A percentile compares a stretch with the other conserved stretches of the same genome.
phyloP scores from a whole-genome alignment of 2,329 filamentous ascomycete genomes.

The Colletotrichum sansevieriae region DNA sequence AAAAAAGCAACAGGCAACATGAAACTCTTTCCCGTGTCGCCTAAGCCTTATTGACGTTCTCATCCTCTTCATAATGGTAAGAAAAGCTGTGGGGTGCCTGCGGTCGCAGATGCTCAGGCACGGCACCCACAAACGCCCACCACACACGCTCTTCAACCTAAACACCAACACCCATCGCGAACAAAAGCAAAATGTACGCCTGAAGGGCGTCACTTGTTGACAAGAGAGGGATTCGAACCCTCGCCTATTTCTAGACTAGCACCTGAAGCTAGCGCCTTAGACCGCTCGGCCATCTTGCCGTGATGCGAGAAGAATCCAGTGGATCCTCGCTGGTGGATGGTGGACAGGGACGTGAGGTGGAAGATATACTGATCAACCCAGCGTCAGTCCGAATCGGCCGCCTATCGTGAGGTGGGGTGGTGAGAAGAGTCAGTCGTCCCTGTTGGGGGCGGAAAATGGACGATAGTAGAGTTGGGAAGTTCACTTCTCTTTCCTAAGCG shows the following conservation, averaged over 20 bases:
- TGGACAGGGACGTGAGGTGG: neutral
- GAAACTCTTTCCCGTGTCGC: neutral
- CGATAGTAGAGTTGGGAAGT: neutral
- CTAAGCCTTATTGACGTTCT: too few relatives aligned
- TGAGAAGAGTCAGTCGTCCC: slow-evolving; percentile 10
- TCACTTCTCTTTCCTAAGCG: neutral
- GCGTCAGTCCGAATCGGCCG: neutral
- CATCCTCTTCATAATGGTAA: neutral
- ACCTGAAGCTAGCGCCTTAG: slow-evolving; percentile 26
- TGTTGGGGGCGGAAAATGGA: slow-evolving; percentile 11
- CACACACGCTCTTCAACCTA: neutral
- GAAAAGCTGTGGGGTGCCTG: neutral
- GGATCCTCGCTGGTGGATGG: slow-evolving; percentile 20
- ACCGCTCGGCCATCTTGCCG: slow-evolving; percentile 27
- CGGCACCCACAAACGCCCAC: neutral
- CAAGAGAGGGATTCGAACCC: slow-evolving; percentile 18
- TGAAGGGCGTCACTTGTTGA: neutral
- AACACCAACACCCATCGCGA: neutral
- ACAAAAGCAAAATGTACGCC: neutral
- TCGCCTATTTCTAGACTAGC: slow-evolving; percentile 14
- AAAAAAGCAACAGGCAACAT: neutral
- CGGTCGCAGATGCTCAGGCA: neutral
- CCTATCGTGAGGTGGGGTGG: slow-evolving; percentile 4
- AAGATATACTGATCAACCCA: slow-evolving; percentile 5
- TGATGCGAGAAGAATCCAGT: neutral